Evolutionary conservation across 1,284 basidiomycete genomes (phyloP).

Genomic region (Meripilus lineatus): DNA sequence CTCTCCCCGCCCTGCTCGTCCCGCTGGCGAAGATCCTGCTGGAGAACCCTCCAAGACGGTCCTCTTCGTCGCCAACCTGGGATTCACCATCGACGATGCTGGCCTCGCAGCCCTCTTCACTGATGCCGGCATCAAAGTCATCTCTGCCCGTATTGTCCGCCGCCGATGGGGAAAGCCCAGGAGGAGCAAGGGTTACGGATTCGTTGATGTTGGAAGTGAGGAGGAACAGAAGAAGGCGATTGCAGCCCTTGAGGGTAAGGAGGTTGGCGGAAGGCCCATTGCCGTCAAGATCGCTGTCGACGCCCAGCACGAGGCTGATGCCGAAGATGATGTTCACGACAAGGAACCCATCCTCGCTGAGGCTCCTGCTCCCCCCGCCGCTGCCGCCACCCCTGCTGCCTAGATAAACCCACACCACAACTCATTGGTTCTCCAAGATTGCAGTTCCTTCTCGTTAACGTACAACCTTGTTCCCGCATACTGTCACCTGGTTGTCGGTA

Average conservation of each 20-base stretch:
- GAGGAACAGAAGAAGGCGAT: constrained; percentile 86
- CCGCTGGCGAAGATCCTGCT: constrained; percentile 68
- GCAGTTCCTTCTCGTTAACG: neutral
- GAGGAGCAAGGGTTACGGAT: constrained; percentile 91
- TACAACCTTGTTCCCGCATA: neutral
- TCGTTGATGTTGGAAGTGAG: constrained; percentile 85
- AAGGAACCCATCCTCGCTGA: constrained; percentile 41
- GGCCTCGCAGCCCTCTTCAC: constrained; percentile 76
- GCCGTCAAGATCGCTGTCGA: constrained; percentile 89
- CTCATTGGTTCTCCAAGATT: neutral
- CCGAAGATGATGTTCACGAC: constrained; percentile 26
- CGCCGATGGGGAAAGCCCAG: constrained; percentile 75
- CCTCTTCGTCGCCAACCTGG: constrained; percentile 93
- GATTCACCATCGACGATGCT: constrained; percentile 84
- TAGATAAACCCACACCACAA: constrained; percentile 13
- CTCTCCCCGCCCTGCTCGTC: constrained; percentile 51
- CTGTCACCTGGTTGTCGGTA: neutral
- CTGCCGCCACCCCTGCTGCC: constrained; percentile 24
- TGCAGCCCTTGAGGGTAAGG: constrained; percentile 74
- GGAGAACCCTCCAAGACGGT: constrained; percentile 82
- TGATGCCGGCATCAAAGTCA: constrained; percentile 74
- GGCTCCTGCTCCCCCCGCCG: constrained; percentile 25
- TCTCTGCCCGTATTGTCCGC: constrained; percentile 82
- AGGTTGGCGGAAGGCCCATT: constrained; percentile 74
- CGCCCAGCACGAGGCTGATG: constrained; percentile 32